These are phyloP conservation scores for Phytophthora fragariae DNA, from an alignment of 352 stramenopile species.

Conservation along the genomic window DNA sequence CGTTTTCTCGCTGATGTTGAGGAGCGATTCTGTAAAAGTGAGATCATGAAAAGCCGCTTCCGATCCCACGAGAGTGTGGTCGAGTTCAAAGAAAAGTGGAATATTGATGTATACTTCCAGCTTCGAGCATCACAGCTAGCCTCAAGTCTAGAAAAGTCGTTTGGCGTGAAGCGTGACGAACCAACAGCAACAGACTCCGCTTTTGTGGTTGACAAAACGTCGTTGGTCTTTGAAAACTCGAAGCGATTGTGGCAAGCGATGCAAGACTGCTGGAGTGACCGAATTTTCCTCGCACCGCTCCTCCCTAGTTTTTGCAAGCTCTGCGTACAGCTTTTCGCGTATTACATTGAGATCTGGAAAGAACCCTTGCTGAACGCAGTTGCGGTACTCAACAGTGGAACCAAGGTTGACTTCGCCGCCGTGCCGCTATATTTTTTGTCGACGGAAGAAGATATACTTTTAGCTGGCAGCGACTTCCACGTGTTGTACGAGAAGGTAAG, in stretches of 20 bases:
- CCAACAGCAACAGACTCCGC: conserved; percentile 5
- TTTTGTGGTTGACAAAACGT: conserved; percentile 9
- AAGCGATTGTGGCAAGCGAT: conserved; percentile 57
- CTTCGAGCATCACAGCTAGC: conserved; percentile 68
- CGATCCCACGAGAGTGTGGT: conserved; percentile 73
- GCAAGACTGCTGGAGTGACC: conserved; percentile 65
- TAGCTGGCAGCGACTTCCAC: conserved; percentile 79
- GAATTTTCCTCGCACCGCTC: conserved; percentile 63
- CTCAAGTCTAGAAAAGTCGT: conserved; percentile 57
- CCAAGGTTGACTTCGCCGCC: conserved; percentile 55
- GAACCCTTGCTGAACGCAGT: conserved; percentile 57
- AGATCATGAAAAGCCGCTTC: conserved; percentile 72
- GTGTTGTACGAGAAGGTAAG: conserved; percentile 62
- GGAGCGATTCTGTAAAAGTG: conserved; percentile 56
- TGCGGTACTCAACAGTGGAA: conserved; percentile 46
- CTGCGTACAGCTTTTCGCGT: conserved; percentile 70
- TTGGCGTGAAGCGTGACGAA: conserved; percentile 47
- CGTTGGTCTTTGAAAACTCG: conserved; percentile 60
- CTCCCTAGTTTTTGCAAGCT: conserved; percentile 75
- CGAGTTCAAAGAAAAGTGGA: conserved; percentile 90
- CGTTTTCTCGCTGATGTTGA: conserved; percentile 69
- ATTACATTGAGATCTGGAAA: conserved; percentile 70
- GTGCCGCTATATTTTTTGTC: conserved; percentile 56
- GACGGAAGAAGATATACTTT: conserved; percentile 74
- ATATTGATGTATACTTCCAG: conserved; percentile 91